A percentile compares a stretch with the other conserved stretches of the same genome.
Conservation (phyloP, 306 rosid species). For the Inga leiocalycina region DNA sequence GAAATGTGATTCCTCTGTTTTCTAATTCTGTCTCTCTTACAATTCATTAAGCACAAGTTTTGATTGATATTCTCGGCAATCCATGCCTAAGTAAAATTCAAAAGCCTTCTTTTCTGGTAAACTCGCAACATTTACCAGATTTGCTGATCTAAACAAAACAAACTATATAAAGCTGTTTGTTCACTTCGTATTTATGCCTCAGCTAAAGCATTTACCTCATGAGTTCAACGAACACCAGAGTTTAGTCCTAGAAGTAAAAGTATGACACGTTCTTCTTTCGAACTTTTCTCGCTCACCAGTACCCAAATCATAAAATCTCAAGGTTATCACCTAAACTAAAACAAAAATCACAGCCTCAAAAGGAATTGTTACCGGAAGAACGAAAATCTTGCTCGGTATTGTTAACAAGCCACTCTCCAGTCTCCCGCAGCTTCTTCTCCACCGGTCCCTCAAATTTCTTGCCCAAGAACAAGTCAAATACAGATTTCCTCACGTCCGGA, state of each 20-base stretch:
- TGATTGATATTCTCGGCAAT: background rate
- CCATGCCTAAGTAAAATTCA: background rate
- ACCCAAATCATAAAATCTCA: background rate
- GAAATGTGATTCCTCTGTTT: too few relatives aligned
- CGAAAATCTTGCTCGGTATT: slow-evolving; percentile 56
- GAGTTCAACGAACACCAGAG: background rate
- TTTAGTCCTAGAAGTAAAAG: background rate
- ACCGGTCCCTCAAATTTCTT: slow-evolving; percentile 60
- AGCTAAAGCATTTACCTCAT: background rate
- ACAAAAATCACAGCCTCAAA: background rate
- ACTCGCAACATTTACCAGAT: background rate
- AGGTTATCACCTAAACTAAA: background rate
- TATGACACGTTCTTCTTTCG: background rate
- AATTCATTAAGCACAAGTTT: background rate
- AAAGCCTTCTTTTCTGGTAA: background rate
- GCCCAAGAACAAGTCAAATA: slow-evolving; percentile 54
- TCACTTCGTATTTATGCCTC: too few relatives aligned
- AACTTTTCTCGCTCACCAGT: background rate
- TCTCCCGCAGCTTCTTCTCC: slow-evolving; percentile 70
- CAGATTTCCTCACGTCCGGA: slow-evolving; percentile 44
- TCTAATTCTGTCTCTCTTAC: background rate
- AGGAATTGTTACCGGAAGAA: slow-evolving; percentile 45
- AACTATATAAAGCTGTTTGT: background rate
- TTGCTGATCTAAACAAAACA: background rate
- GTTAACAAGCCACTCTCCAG: slow-evolving; percentile 70